Evolutionary conservation across 345 rosid species (phyloP).

Genomic region (Gossypium raimondii): DNA sequence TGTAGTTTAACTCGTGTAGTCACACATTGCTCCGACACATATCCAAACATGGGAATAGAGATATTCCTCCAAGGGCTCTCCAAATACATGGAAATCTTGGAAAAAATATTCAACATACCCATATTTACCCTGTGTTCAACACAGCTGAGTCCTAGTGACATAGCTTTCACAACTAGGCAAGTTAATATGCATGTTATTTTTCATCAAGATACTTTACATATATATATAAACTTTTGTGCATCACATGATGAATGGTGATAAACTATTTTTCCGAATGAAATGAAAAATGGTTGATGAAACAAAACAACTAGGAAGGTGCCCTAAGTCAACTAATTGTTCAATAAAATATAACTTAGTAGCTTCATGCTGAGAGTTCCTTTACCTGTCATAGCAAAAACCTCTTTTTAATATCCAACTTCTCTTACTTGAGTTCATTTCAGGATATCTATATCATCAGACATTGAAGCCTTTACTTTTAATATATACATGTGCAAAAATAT

Average conservation of each 20-base stretch:
- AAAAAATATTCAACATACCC: neutral
- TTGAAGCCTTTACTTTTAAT: neutral
- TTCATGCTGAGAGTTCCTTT: too few relatives aligned
- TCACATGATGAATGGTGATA: neutral
- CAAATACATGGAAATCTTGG: neutral
- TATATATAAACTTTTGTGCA: neutral
- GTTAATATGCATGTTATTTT: neutral
- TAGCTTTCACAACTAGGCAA: too few relatives aligned
- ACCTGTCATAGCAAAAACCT: too few relatives aligned
- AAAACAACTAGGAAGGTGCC: neutral
- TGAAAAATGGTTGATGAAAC: neutral
- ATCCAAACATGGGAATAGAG: neutral
- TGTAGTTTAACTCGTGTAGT: neutral
- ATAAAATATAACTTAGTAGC: too few relatives aligned
- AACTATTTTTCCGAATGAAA: neutral
- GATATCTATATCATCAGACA: neutral
- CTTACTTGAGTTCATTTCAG: too few relatives aligned
- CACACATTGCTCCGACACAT: neutral
- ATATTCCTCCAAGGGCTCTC: neutral
- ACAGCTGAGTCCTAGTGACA: neutral
- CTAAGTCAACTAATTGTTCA: too few relatives aligned
- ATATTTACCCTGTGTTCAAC: neutral
- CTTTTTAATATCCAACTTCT: too few relatives aligned
- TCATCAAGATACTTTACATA: neutral
- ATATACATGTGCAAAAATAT: neutral